These are phyloP conservation scores for Vaccinium corymbosum DNA, from an alignment of 148 eudicot genomes.

Conservation along the genomic window DNA sequence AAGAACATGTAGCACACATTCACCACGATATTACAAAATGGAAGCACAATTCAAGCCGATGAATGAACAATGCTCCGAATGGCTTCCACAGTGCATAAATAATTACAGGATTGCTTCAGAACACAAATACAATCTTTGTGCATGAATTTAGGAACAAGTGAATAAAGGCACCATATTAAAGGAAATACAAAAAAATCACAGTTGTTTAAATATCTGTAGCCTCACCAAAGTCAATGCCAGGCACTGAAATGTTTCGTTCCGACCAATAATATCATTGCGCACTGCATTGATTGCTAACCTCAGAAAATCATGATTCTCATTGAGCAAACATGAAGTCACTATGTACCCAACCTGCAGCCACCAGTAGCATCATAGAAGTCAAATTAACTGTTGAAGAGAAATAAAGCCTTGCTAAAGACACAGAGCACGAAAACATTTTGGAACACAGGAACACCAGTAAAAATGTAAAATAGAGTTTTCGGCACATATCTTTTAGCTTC, in stretches of 20 bases:
- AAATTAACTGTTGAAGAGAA: conserved; percentile 51
- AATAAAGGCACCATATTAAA: neutral
- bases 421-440: conserved; percentile 1
- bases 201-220: conserved; percentile 30
- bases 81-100: neutral
- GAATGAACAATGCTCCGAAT: neutral
- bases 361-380: conserved; percentile 44
- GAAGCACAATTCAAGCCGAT: neutral
- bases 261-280: conserved; percentile 96
- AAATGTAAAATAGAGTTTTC: neutral
- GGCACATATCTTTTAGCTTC: conserved; percentile 12
- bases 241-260: conserved; percentile 97
- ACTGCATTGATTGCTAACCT: conserved; percentile 93
- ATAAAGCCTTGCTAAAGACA: neutral
- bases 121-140: conserved; percentile 1
- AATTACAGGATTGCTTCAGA: neutral
- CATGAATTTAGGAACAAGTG: neutral
- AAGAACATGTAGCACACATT: neutral
- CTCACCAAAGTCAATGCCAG: conserved; percentile 97
- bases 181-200: neutral
- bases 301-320: conserved; percentile 95
- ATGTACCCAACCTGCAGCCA: conserved; percentile 93
- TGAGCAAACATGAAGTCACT: conserved; percentile 86
- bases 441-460: neutral
- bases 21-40: neutral